Base-by-base conservation (phyloP, 2,329 filamentous ascomycete species). In the Pseudocercospora fuligena region DNA sequence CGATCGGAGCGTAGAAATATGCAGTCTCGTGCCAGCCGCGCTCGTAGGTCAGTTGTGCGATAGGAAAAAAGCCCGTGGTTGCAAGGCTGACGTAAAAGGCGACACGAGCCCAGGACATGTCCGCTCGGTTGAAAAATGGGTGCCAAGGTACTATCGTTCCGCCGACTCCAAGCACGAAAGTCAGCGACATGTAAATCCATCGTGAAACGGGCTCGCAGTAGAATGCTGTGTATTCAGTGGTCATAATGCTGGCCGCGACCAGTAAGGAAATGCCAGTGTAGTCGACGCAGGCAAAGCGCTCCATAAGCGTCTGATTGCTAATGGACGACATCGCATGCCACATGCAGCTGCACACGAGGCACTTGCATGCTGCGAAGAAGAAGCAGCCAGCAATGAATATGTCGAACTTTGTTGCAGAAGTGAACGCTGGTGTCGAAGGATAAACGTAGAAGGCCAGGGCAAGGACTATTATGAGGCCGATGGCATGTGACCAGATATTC, bases 271-370 rank as follows among this genome's bases (percentile, higher is more conserved):
- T 99, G 63, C 95, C 95, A 0, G 95, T 98, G 81, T 99, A 99
- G 80, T 99, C 95, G 66, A 99, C 93, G 78, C 95, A 99, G 19
- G 95, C 95, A 75, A 99, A 98, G 68, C 93, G 91, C 78, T 97
- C 95, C 81, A 99, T 91, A 49, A 97, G 87, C 21, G 89, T 88
- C 75, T 97, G 90, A 72, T 97, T 92, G 19, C 94, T 93, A 63
- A 98, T 96, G 74, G 92, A 93, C 82, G 94, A 97, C 93, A 99
- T 98, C 27, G 95, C 97, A 82, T 99, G 95, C 95, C 95, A 99
- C 76, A 98, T 89, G 70, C 91, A 94, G 69, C 92, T 96, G 88
- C 95, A 99, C 77, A 94, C 89, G 63, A 99, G 87, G 76, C 94
- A 98, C 80, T 98, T 93, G 84, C 90, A 93, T 54, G 95, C 95